Percentiles rank a stretch among this genome's conserved stretches.
Conservation (phyloP, 768 basidiomycete species). For the Chlorophyllum brunneum region DNA sequence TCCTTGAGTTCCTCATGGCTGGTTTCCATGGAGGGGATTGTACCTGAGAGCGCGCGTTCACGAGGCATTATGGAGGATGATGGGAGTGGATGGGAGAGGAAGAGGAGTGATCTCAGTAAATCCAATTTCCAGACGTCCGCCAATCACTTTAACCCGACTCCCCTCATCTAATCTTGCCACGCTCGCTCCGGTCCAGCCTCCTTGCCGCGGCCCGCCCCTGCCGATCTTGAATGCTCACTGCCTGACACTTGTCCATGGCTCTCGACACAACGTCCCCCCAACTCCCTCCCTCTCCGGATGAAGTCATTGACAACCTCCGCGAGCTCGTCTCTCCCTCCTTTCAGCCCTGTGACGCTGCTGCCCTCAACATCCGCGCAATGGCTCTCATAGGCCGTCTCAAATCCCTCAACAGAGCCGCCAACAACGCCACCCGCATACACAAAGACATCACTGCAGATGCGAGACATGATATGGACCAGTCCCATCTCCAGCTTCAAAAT, state of each 20-base stretch:
- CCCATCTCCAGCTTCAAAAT: constrained; percentile 82
- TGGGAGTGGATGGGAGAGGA: constrained; percentile 14
- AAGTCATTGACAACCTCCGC: constrained; percentile 57
- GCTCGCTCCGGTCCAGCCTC: constrained; percentile 3
- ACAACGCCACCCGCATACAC: constrained; percentile 57
- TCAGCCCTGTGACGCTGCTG: constrained; percentile 41
- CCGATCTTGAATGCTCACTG: constrained; percentile 13
- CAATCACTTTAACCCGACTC: constrained; percentile 19
- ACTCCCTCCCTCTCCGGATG: constrained; percentile 35
- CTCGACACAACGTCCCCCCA: constrained; percentile 3
- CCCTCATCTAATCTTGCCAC: constrained; percentile 19
- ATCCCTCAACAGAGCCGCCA: constrained; percentile 71
- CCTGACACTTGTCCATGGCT: not conserved
- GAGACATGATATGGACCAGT: constrained; percentile 86
- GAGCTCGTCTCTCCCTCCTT: constrained; percentile 51
- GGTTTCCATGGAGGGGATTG: constrained; percentile 88
- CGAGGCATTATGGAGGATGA: constrained; percentile 34
- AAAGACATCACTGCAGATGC: constrained; percentile 77
- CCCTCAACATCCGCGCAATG: constrained; percentile 62
- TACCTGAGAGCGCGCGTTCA: constrained; percentile 65
- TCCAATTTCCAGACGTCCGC: not conserved
- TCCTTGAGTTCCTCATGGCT: constrained; percentile 69
- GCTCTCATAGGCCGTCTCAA: constrained; percentile 80
- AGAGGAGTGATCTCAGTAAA: constrained; percentile 13
- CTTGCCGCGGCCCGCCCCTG: constrained; percentile 20